These are phyloP conservation scores for Rhodotorula kratochvilovae DNA, from an alignment of 768 basidiomycete species.

Conservation along the genomic window DNA sequence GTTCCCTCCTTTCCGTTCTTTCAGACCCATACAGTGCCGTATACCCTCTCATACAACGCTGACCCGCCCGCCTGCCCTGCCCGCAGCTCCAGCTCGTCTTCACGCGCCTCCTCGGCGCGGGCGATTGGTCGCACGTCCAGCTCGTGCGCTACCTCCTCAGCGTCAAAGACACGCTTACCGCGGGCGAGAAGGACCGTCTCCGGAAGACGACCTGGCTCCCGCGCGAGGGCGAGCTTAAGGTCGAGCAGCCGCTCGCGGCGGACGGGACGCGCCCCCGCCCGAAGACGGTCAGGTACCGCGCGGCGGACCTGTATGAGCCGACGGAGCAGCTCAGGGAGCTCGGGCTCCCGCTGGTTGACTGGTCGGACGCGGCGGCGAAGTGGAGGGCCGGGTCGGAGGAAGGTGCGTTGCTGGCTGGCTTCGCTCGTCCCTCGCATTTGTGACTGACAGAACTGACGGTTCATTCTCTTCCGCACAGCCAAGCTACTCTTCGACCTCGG, in stretches of 20 bases:
- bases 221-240: constrained; percentile 42
- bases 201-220: constrained; percentile 70
- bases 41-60: too few species aligned
- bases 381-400: constrained; percentile 82
- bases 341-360: constrained; percentile 76
- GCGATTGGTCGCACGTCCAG: constrained; percentile 54
- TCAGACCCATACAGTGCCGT: too few species aligned
- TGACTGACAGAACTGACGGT: not conserved
- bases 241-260: constrained; percentile 50
- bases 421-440: too few species aligned
- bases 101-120: constrained; percentile 55
- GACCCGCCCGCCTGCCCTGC: too few species aligned
- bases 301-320: constrained; percentile 81
- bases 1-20: not conserved
- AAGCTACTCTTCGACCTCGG: constrained; percentile 67
- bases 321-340: constrained; percentile 64
- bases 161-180: constrained; percentile 61
- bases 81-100: constrained; percentile 75
- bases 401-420: constrained; percentile 54
- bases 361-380: constrained; percentile 63
- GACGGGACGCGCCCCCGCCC: constrained; percentile 30
- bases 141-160: constrained; percentile 81
- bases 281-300: constrained; percentile 57
- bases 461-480: constrained; percentile 52
- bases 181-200: constrained; percentile 59